Base-by-base conservation (phyloP, 441 rosid genomes). In the Arabidopsis hybrid region DNA sequence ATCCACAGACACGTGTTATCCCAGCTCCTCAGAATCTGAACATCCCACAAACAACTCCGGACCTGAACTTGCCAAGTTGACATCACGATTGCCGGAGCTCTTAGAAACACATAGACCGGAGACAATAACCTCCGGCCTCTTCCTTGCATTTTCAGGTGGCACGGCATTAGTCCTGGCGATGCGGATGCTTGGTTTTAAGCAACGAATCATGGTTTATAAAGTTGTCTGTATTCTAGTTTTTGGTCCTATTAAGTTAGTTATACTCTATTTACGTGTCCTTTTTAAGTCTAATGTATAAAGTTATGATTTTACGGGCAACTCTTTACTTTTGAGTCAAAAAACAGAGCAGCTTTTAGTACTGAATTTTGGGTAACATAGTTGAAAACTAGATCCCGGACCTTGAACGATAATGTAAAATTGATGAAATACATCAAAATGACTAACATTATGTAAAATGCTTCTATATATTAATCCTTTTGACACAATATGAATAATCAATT, bases 21-120 rank as follows among this genome's bases (percentile, higher is more conserved):
- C n/a, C 73, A 58, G 38, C 61, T 40, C 53, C 62, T 50, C 72
- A 49, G 43, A 49, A 65, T 47, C 60, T 16, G 16, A 58, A 59
- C 38, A 32, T 74, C 52, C 47, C 61, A 29, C 43, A 66, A 11
- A 9, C 46, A 59, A 51, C 67, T 16, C 60, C 56, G 61, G 73
- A 67, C 46, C 73, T 74, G 73, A 74, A 74, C 67, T 40, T 65
- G 60, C 66, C 78, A 47, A 66, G 72, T 66, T 65, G 68, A 71
- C 8, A 16, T 46, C 14, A 12, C 10, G 40, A 38, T 59, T 47
- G 7, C 38, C 12, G 34, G 6, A 31, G 65, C 43, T 71, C 67
- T 38, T 21, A 60, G 21, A 59, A 47, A 0, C 5, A 36, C 65
- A 35, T 2, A 69, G 26, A 35, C 31, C 1, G 11, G 43, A 9